Evolutionary conservation across 2,329 filamentous ascomycete species (phyloP).

Genomic region (Penicillium occitanis): DNA sequence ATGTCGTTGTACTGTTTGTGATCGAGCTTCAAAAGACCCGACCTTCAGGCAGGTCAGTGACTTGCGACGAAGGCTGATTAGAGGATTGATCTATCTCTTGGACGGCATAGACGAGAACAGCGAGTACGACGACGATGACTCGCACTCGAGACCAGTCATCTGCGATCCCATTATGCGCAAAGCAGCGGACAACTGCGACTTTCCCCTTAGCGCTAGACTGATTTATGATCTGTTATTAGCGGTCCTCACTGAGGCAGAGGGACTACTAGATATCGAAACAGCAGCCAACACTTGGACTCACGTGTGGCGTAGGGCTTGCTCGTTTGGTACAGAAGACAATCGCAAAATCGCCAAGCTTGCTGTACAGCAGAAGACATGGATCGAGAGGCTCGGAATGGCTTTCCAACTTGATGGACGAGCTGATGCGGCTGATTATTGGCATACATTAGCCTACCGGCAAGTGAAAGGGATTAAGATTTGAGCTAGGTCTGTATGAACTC

Average conservation of each 20-base stretch:
- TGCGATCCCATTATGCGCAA: constrained; percentile 16
- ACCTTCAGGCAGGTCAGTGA: constrained; percentile 20
- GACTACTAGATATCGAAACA: constrained; percentile 20
- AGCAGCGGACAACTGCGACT: constrained; percentile 15
- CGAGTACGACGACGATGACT: neutral
- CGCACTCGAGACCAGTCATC: constrained; percentile 15
- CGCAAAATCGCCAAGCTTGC: constrained; percentile 21
- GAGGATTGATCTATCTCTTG: constrained; percentile 4
- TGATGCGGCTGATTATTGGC: constrained; percentile 1
- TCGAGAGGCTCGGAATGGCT: constrained; percentile 23
- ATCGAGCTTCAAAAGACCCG: neutral
- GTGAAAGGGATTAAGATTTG: neutral
- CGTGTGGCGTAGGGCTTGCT: constrained; percentile 11
- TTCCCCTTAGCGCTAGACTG: constrained; percentile 17
- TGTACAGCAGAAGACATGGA: constrained; percentile 23
- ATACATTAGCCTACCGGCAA: neutral
- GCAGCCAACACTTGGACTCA: neutral
- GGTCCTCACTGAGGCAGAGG: constrained; percentile 22
- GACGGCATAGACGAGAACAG: neutral
- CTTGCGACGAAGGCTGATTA: constrained; percentile 1
- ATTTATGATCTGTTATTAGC: constrained; percentile 19
- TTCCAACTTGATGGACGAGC: constrained; percentile 21
- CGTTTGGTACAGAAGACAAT: constrained; percentile 23
- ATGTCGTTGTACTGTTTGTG: constrained; percentile 21
- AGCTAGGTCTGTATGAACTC: neutral